Evolutionary conservation across 78 protist species (phyloP).

Genomic region (Dictyostelium capitatum): DNA sequence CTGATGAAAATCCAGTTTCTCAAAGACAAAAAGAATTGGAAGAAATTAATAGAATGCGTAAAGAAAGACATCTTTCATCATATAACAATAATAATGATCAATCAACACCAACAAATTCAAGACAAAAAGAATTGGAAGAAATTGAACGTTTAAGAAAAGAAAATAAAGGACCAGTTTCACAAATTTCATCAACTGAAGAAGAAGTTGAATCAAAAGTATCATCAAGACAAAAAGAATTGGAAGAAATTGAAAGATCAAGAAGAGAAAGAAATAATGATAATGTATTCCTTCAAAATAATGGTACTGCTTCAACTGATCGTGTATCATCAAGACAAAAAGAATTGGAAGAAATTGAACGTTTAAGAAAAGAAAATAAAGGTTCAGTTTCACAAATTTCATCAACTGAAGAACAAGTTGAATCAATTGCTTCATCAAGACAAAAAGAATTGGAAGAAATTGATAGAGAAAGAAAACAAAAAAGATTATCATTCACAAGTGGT

Average conservation of each 20-base stretch:
- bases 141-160: constrained; percentile 31
- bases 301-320: not conserved
- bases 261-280: not conserved
- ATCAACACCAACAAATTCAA: not conserved
- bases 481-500: constrained; percentile 1
- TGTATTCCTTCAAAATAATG: constrained; percentile 31
- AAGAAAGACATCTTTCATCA: constrained; percentile 9
- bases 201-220: not conserved
- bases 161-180: not conserved
- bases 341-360: constrained; percentile 17
- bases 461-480: constrained; percentile 42
- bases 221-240: constrained; percentile 17
- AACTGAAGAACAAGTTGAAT: not conserved
- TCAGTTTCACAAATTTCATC: not conserved
- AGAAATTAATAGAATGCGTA: constrained; percentile 32
- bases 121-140: constrained; percentile 47
- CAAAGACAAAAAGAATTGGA: constrained; percentile 52
- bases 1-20: constrained; percentile 29
- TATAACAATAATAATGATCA: not conserved
- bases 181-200: not conserved
- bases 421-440: not conserved
- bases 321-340: constrained; percentile 38
- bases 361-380: constrained; percentile 4
- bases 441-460: constrained; percentile 48
- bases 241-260: constrained; percentile 26